phyloP scores from a whole-genome alignment of 257 asterid species.

The Penstemon barbatus region DNA sequence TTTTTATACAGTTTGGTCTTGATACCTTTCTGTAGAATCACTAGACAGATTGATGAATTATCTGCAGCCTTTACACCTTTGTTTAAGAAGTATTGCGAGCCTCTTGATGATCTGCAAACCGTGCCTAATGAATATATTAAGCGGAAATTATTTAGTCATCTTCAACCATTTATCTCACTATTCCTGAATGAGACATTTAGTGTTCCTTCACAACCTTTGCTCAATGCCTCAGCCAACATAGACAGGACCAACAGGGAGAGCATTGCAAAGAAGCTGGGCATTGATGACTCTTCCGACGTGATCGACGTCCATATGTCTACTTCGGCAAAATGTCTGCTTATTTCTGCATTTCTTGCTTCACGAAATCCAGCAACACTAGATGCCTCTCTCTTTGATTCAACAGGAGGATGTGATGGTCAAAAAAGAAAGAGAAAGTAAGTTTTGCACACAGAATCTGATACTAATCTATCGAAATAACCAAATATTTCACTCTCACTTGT shows the following conservation, averaged over 20 bases:
- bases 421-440: conserved; percentile 87
- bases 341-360: conserved; percentile 94
- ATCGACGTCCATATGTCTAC: conserved; percentile 81
- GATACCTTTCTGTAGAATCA: conserved; percentile 74
- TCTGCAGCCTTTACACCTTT: conserved; percentile 65
- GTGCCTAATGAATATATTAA: conserved; percentile 59
- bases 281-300: conserved; percentile 43
- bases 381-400: conserved; percentile 90
- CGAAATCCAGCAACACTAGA: conserved; percentile 98
- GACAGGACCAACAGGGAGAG: conserved; percentile 43
- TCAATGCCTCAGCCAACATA: conserved; percentile 43
- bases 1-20: conserved; percentile 68
- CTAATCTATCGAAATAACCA: not conserved
- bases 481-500: no score
- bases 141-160: conserved; percentile 60
- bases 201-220: conserved; percentile 43
- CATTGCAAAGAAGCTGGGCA: conserved; percentile 44
- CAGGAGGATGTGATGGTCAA: conserved; percentile 74
- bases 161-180: conserved; percentile 60
- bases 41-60: conserved; percentile 83
- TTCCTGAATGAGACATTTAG: conserved; percentile 69
- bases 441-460: not conserved
- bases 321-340: conserved; percentile 83
- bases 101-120: conserved; percentile 55
- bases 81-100: conserved; percentile 84